Evolutionary conservation across 164 flowering plant species (phyloP).

Genomic region (Vitis rotundifolia): DNA sequence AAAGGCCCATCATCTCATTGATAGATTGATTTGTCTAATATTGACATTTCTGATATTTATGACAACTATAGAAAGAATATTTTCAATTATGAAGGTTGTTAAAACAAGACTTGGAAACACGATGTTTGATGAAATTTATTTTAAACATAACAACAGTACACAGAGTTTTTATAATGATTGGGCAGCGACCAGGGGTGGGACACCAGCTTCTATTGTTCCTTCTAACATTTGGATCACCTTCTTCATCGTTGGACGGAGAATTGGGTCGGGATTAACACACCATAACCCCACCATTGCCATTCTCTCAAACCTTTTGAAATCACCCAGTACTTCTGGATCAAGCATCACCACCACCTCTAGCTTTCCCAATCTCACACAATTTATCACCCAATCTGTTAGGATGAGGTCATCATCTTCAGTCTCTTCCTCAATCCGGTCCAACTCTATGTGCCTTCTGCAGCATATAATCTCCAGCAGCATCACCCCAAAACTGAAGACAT

Average conservation of each 20-base stretch:
- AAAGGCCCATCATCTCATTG: too few relatives aligned
- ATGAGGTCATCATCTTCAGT: constrained; percentile 13
- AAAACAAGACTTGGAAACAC: too few relatives aligned
- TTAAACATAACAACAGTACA: too few relatives aligned
- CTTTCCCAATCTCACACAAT: constrained; percentile 6
- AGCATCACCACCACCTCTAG: constrained; percentile 7
- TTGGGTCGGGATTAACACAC: constrained; percentile 6
- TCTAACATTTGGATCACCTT: constrained; percentile 10
- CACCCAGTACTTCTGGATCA: constrained; percentile 13
- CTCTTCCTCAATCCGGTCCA: constrained; percentile 20
- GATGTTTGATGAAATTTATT: too few relatives aligned
- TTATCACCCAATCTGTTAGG: constrained; percentile 14
- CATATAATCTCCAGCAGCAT: constrained; percentile 22
- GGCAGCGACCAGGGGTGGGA: neutral
- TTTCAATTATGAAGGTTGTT: too few relatives aligned
- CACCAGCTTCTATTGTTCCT: constrained; percentile 5
- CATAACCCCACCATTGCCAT: constrained; percentile 21
- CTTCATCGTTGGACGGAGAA: constrained; percentile 12
- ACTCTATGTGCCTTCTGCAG: constrained; percentile 20
- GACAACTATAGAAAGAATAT: too few relatives aligned
- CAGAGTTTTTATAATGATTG: too few relatives aligned
- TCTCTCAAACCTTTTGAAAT: constrained; percentile 19
- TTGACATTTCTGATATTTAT: too few relatives aligned
- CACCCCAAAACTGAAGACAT: constrained; percentile 23
- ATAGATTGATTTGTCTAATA: too few relatives aligned